These are phyloP conservation scores for Kodamaea nitidulidarum DNA, from an alignment of 805 yeast species.

Conservation along the genomic window DNA sequence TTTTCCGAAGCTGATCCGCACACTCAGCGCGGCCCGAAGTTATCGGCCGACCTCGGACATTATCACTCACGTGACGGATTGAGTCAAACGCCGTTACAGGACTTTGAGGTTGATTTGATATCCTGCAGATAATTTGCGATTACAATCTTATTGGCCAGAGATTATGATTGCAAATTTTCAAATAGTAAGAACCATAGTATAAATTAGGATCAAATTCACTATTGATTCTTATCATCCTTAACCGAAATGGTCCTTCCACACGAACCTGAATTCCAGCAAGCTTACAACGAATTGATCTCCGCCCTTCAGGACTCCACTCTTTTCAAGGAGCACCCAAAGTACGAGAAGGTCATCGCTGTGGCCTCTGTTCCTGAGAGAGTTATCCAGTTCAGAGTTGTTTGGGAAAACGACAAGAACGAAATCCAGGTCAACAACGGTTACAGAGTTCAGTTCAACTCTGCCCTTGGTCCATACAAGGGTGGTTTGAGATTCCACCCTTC, in stretches of 20 bases:
- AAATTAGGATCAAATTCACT: constrained; percentile 1
- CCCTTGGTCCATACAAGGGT: constrained; percentile 98
- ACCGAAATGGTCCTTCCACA: constrained; percentile 67
- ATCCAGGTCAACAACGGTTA: constrained; percentile 93
- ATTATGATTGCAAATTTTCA: constrained; percentile 4
- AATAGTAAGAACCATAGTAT: background rate
- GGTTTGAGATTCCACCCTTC: constrained; percentile 98
- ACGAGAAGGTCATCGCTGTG: constrained; percentile 81
- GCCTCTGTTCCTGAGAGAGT: constrained; percentile 94
- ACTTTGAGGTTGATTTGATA: background rate
- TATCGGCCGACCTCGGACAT: background rate
- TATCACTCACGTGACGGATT: background rate
- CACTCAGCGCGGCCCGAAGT: background rate
- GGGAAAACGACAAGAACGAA: constrained; percentile 95
- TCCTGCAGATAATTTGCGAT: constrained; percentile 2
- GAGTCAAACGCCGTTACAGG: constrained; percentile 5
- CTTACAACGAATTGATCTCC: constrained; percentile 86
- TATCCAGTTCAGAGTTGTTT: constrained; percentile 92
- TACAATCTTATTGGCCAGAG: constrained; percentile 5
- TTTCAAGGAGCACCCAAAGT: constrained; percentile 84
- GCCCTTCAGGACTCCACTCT: constrained; percentile 90
- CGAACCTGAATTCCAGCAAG: constrained; percentile 99
- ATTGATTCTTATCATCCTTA: background rate
- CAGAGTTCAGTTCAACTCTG: constrained; percentile 98
- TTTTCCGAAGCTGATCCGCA: too few relatives aligned